Conservation (phyloP, 176 grass and related monocot species). For the Tuctoria greenei region DNA sequence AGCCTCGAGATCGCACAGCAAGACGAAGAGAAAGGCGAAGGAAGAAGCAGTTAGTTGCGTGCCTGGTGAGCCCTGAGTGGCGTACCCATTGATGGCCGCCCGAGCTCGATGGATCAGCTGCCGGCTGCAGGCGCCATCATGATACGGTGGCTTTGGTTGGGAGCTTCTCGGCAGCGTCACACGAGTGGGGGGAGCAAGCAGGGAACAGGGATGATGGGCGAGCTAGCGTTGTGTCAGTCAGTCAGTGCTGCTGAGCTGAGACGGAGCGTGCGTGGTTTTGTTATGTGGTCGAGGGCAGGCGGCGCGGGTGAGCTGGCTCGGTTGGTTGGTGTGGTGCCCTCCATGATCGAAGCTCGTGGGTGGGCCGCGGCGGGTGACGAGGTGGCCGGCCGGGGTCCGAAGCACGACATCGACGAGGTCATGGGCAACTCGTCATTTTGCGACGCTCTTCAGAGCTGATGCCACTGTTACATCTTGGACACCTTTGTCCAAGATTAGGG, state of each 20-base stretch:
- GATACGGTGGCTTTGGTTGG: constrained; percentile 10
- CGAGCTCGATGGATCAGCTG: constrained; percentile 26
- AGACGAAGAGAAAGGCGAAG: neutral
- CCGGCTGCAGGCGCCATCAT: constrained; percentile 8
- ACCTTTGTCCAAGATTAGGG: too few species aligned
- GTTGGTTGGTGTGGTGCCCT: constrained; percentile 14
- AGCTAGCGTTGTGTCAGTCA: neutral
- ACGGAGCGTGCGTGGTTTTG: neutral
- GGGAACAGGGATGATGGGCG: constrained; percentile 36
- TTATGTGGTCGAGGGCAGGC: neutral
- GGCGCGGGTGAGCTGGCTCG: constrained; percentile 22
- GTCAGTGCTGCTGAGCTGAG: neutral
- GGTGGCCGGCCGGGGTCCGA: neutral
- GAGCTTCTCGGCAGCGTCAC: constrained; percentile 8
- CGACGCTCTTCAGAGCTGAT: too few species aligned
- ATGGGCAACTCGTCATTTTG: neutral
- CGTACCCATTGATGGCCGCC: constrained; percentile 43
- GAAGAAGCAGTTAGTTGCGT: neutral
- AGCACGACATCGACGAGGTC: neutral
- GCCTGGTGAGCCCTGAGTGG: neutral
- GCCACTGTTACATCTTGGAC: too few species aligned
- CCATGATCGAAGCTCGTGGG: constrained; percentile 38
- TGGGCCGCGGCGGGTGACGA: neutral
- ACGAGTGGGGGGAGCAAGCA: neutral
- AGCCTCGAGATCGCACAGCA: constrained; percentile 15